Evolutionary conservation across 2,329 filamentous ascomycete genomes (phyloP).

Genomic region (Nigrograna mackinnonii): DNA sequence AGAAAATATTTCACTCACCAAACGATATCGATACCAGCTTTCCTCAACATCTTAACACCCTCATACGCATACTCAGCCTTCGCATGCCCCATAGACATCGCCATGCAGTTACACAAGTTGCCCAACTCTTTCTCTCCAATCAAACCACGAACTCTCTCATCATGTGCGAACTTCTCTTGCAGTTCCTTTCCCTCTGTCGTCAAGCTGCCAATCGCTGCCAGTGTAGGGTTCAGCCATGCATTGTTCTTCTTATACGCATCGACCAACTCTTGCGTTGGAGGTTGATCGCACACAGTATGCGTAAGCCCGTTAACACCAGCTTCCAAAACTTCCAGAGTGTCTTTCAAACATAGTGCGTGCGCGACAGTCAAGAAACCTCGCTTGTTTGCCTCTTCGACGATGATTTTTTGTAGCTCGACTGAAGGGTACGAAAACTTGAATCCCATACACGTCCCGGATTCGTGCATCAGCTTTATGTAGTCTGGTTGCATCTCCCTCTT

Average conservation of each 20-base stretch:
- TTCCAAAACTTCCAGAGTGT: slow-evolving; percentile 46
- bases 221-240: slow-evolving; percentile 49
- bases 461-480: slow-evolving; percentile 58
- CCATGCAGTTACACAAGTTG: slow-evolving; percentile 47
- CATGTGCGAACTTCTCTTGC: slow-evolving; percentile 46
- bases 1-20: slow-evolving; percentile 33
- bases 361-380: slow-evolving; percentile 44
- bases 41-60: slow-evolving; percentile 42
- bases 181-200: slow-evolving; percentile 44
- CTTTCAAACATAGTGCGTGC: slow-evolving; percentile 43
- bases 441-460: slow-evolving; percentile 48
- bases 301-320: slow-evolving; percentile 49
- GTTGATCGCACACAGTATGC: slow-evolving; percentile 47
- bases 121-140: slow-evolving; percentile 37
- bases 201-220: slow-evolving; percentile 43
- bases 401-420: slow-evolving; percentile 48
- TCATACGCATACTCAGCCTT: slow-evolving; percentile 48
- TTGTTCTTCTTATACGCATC: slow-evolving; percentile 47
- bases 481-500: slow-evolving; percentile 45
- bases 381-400: slow-evolving; percentile 46
- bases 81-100: slow-evolving; percentile 30
- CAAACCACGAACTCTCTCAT: slow-evolving; percentile 36
- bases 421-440: slow-evolving; percentile 42
- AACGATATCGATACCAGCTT: slow-evolving; percentile 46
- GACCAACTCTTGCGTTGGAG: slow-evolving; percentile 42